Evolutionary conservation across 345 rosid species (phyloP).

Genomic region (Eucalyptus erythrocorys): DNA sequence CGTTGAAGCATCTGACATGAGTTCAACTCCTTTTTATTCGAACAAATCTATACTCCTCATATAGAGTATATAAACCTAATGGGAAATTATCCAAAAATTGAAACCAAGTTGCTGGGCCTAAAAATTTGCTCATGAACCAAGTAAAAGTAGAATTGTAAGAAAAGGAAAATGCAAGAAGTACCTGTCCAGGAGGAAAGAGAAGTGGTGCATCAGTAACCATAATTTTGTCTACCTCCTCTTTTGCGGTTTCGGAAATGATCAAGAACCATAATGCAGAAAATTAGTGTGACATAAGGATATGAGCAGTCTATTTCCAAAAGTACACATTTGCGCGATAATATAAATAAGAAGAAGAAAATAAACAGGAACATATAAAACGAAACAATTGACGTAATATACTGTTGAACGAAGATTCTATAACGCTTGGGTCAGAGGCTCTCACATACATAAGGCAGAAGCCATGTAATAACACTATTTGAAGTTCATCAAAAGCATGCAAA

Average conservation of each 20-base stretch:
- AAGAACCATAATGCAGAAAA: neutral
- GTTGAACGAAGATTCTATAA: neutral
- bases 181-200: constrained; percentile 95
- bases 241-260: constrained; percentile 36
- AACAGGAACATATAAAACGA: neutral
- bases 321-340: neutral
- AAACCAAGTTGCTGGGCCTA: neutral
- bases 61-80: neutral
- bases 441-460: neutral
- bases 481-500: neutral
- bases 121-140: neutral
- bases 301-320: neutral
- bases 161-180: constrained; percentile 1
- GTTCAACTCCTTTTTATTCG: neutral
- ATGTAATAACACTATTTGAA: neutral
- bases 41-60: neutral
- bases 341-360: neutral
- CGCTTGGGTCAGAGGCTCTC: neutral
- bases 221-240: constrained; percentile 60
- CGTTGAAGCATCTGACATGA: neutral
- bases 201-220: constrained; percentile 95
- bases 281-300: neutral
- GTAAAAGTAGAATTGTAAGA: neutral
- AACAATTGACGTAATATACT: neutral
- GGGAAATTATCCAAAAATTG: neutral